Base-by-base conservation (phyloP, 2,329 filamentous ascomycete species). In the Ophiobolus disseminans region DNA sequence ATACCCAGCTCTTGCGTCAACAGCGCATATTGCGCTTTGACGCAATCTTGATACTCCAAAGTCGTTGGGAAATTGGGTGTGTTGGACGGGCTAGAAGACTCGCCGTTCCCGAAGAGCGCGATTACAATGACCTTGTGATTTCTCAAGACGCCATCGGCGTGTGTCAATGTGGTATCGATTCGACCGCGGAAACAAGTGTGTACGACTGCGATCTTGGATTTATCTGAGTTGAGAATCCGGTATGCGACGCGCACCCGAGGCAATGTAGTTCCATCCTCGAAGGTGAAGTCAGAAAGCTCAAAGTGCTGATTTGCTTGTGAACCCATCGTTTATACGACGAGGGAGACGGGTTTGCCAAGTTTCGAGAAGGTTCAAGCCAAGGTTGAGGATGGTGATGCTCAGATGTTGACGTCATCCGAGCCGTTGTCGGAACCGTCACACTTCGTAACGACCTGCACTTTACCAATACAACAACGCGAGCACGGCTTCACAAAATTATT, bases 181-280 rank as follows among this genome's bases (percentile, higher is more conserved):
- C 73, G 73, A 19, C 82, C 82, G 4, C 77, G 75, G 61, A 81
- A 85, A 63, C 82, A 85, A 2, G 81, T 84, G 19, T 79, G 76
- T 10, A 85, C 75, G 11, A 84, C 63, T 6, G 64, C 63, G 21
- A 64, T 48, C 32, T 65, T 62, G 11, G 46, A 49, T 21, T 59
- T 55, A 10, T 57, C 53, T 0, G 60, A 58, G 19, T 68, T 66
- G 35, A 66, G 48, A 38, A 64, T 54, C 22, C 56, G 54, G 49
- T 67, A 67, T 4, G 64, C 62, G 6, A 66, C 13, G 4, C 39
- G 49, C 19, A 59, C 41, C 6, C 37, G 45, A 26, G 60, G 50
- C 10, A 62, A 34, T 1, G 45, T 57, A 8, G 48, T 43, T 16
- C 57, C 62, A 37, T 58, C 54, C 21, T 55, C 37, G 50, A 63